Base-by-base conservation (phyloP, 129 eudicot species). In the Arctium lappa region DNA sequence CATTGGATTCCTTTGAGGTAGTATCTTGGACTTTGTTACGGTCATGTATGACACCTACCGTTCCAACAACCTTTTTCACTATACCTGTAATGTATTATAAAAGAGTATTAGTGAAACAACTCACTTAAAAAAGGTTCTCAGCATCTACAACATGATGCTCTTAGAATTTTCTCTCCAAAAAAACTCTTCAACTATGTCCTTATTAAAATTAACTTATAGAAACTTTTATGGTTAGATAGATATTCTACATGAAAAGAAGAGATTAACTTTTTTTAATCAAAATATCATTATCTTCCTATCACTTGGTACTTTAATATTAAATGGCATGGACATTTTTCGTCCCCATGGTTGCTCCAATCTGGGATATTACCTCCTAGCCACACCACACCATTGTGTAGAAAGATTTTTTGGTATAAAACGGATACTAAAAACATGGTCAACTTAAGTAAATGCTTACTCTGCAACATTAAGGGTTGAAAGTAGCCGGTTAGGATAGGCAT, bases 21-120 rank as follows among this genome's bases (percentile, higher is more conserved):
- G 39, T 82, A 71, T 87, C 93, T 80, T 77, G 88, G 76, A 91
- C 84, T 82, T 78, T 90, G 7, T 84, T 84, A 66, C 95, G 97
- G 80, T 91, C 94, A 85, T 93, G 94, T 53, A 86, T 69, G 8
- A 96, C 83, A 74, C 85, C 90, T 85, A 93, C 80, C n/a, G 71
- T 50, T 77, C 90, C 87, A 48, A 75, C 89, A 53, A 84, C 93
- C 83, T 83, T 93, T 84, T 96, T 96, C 76, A 96, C 94, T 89
- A 80, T 85, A 37, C 98, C 99, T 95, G 80, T 50, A 77, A 83
- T 53, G 66, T 6, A 75, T 73, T 48, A 65, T 36, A 22, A 22
- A 22, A 22, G 27, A 65, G 33, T 4, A 30, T 77, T 38, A 77
- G 74, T 77, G 13, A 77, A 85, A 42, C 62, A 79, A 46, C 63